Evolutionary conservation across 78 protist species (phyloP), one percentile per base, ranked within the genome.

Genomic region (Cavenderia fasciculata): DNA sequence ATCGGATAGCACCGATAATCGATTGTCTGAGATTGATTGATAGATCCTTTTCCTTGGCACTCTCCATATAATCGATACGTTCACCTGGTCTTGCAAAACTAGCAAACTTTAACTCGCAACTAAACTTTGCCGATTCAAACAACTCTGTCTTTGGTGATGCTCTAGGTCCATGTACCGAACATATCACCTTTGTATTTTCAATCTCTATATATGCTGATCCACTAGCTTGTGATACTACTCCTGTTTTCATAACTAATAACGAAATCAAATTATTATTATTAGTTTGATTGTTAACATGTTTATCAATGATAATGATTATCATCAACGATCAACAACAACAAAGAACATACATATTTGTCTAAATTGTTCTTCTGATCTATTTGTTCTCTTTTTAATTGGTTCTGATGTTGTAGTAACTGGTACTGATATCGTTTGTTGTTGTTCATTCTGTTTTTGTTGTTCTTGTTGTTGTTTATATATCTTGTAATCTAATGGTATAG

Each of bases 191-290:
- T 59, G 97, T 94, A 38, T 86, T 38, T 46, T 74, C 94, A 19
- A 89, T 29, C 51, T 94, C 96, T 5, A 96, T 25, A 71, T 93
- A 94, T 14, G 96, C 93, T 11, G 97, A 94, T 29, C 98, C 98
- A 14, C 77, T 40, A 18, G 97, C 96, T 25, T 82, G 76, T 11
- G 85, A 12, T 19, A 89, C 73, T 25, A 49, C 34, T 23, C 96
- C 98, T 23, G 92, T 92, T 38, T 85, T 78, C 78, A 94, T 69
- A 73, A 89, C 95, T 92, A 68, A 38, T n/a, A 46, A 18, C 2
- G 18, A 18, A 19, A 12, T 25, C 21, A 27, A 5, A 12, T 23
- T 10, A 40, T 46, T 19, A 0, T 0, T 0, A 46, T 77, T 40
- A 1, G 27, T 54, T 31, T 38, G 0, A 34, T 44, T 49, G 14